These are phyloP conservation scores for Kalmusia sp. DNA, from an alignment of 2,329 filamentous ascomycete genomes.

Conservation along the genomic window DNA sequence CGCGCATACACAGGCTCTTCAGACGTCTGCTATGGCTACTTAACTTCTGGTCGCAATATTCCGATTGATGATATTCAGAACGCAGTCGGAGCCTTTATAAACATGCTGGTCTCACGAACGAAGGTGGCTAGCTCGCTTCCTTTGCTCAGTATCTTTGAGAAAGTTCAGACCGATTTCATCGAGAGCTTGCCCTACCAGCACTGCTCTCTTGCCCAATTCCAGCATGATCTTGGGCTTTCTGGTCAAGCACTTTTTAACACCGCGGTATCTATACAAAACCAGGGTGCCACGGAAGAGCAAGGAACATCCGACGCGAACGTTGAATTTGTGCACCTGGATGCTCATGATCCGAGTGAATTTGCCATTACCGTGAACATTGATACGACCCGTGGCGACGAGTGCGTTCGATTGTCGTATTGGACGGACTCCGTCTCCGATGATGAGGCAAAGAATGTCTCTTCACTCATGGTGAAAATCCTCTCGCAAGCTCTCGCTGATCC, in stretches of 20 bases:
- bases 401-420: constrained; percentile 41
- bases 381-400: constrained; percentile 36
- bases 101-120: constrained; percentile 45
- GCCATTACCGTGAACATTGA: constrained; percentile 44
- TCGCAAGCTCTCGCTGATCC: constrained; percentile 26
- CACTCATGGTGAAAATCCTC: constrained; percentile 35
- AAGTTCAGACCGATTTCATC: constrained; percentile 40
- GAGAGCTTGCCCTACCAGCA: constrained; percentile 42
- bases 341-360: constrained; percentile 41
- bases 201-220: constrained; percentile 53
- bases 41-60: constrained; percentile 51
- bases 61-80: constrained; percentile 54
- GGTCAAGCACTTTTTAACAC: constrained; percentile 55
- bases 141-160: constrained; percentile 31
- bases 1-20: constrained; percentile 36
- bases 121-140: constrained; percentile 20
- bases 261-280: constrained; percentile 49
- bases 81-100: constrained; percentile 56
- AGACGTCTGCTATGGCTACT: constrained; percentile 47
- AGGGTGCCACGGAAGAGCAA: constrained; percentile 16
- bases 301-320: constrained; percentile 15
- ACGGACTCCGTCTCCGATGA: constrained; percentile 36
- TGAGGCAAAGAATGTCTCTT: constrained; percentile 34
- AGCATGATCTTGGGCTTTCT: constrained; percentile 50
- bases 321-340: constrained; percentile 38